Percentiles rank a stretch among this genome's conserved stretches.
Conservation (phyloP, 192 early-diverging fungal species). For the Coemansia sp. region DNA sequence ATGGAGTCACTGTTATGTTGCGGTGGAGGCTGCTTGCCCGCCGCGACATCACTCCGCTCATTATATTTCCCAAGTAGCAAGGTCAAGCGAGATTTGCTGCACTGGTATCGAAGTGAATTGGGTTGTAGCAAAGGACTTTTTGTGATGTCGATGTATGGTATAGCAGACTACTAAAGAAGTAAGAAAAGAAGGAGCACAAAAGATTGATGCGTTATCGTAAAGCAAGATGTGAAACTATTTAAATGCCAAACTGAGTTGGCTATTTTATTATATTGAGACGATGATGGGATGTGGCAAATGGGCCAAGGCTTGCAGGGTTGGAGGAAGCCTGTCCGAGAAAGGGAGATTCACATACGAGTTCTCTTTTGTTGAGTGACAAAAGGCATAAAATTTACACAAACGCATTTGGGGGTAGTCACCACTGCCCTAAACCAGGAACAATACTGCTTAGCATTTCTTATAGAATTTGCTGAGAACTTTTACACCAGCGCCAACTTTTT, state of each 20-base stretch:
- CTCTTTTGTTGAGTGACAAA: too few relatives aligned
- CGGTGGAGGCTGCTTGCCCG: slow-evolving; percentile 39
- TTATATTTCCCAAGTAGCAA: not conserved
- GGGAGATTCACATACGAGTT: too few relatives aligned
- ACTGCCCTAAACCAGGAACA: too few relatives aligned
- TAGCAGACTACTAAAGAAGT: not conserved
- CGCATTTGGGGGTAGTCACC: too few relatives aligned
- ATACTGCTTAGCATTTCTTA: too few relatives aligned
- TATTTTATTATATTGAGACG: not conserved
- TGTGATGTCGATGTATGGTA: not conserved
- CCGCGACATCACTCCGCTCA: slow-evolving; percentile 30
- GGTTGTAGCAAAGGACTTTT: not conserved
- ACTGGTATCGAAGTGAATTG: not conserved
- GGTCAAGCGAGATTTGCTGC: not conserved
- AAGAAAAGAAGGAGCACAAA: not conserved
- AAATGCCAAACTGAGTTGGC: not conserved
- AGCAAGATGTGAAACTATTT: not conserved
- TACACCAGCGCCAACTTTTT: too few relatives aligned
- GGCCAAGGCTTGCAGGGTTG: not conserved
- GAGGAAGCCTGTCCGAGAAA: too few relatives aligned
- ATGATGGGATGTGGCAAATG: not conserved
- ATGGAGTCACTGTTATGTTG: slow-evolving; percentile 74
- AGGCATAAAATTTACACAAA: too few relatives aligned
- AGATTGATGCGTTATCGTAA: not conserved
- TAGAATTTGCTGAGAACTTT: too few relatives aligned